These are phyloP conservation scores for Celoporthe dispersa DNA, from an alignment of 2,329 filamentous ascomycete genomes.

Conservation along the genomic window DNA sequence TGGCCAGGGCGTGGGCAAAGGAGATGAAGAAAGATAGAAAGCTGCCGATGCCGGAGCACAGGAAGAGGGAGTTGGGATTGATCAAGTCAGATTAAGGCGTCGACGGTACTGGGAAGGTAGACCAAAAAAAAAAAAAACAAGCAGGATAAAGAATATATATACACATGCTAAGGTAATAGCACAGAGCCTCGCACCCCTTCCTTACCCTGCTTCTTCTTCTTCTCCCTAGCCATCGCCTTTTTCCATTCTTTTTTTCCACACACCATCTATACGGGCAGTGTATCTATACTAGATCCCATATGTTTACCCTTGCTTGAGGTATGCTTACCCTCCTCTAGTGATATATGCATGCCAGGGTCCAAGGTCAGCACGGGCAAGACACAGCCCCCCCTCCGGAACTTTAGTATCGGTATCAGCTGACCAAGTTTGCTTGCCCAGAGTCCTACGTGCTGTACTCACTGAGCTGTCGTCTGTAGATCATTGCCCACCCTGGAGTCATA, in stretches of 20 bases:
- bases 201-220: not conserved
- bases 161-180: too few relatives aligned
- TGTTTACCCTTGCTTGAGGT: not conserved
- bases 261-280: not conserved
- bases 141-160: too few relatives aligned
- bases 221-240: not conserved
- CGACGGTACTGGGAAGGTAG: too few relatives aligned
- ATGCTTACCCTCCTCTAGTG: not conserved
- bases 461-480: not conserved
- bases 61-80: not conserved
- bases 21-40: not conserved
- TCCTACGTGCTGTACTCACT: not conserved
- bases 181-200: not conserved
- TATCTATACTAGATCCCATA: too few relatives aligned
- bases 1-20: not conserved
- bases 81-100: not conserved
- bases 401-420: not conserved
- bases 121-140: not conserved
- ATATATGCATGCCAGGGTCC: not conserved
- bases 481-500: not conserved
- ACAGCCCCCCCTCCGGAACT: too few relatives aligned
- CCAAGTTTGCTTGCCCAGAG: not conserved
- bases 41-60: constrained; percentile 1
- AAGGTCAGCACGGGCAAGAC: not conserved
- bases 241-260: not conserved